Evolutionary conservation across 257 asterid species (phyloP).

Genomic region (Solanum ahanhuiri): DNA sequence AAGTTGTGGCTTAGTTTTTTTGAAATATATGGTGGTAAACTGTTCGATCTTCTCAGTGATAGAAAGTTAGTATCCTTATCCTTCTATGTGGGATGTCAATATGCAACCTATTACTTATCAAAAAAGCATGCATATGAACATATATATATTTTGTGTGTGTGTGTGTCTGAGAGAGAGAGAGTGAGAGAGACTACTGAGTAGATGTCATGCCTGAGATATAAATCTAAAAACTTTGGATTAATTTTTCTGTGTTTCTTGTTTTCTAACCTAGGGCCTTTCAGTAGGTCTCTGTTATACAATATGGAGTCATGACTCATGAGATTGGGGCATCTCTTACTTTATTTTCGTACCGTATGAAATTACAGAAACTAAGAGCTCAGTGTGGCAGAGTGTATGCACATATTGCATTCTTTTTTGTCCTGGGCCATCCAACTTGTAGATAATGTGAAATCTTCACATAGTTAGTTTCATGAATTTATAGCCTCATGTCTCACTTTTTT

Average conservation of each 20-base stretch:
- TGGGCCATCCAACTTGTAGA: not conserved
- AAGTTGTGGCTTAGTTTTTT: conserved; percentile 98
- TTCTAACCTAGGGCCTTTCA: not conserved
- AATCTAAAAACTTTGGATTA: not conserved
- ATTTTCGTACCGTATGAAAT: not conserved
- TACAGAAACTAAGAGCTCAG: not conserved
- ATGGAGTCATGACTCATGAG: not conserved
- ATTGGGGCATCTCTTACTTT: not conserved
- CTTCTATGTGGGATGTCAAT: not conserved
- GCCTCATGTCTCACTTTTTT: not conserved
- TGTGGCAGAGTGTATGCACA: not conserved
- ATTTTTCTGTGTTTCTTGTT: not conserved
- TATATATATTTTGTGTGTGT: not conserved
- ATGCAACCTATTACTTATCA: not conserved
- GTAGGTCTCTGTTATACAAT: not conserved
- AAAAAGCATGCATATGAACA: not conserved
- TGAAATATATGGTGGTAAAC: conserved; percentile 48
- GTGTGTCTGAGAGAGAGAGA: not conserved
- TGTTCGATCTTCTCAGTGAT: conserved; percentile 68
- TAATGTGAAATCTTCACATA: not conserved
- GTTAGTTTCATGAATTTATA: not conserved
- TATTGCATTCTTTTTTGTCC: not conserved
- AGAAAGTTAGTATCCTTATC: conserved; percentile 55
- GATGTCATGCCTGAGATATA: not conserved
- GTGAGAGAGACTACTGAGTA: not conserved